A percentile compares a stretch with the other conserved stretches of the same genome.
phyloP scores from a whole-genome alignment of 345 rosid genomes.

The Turritis glabra region DNA sequence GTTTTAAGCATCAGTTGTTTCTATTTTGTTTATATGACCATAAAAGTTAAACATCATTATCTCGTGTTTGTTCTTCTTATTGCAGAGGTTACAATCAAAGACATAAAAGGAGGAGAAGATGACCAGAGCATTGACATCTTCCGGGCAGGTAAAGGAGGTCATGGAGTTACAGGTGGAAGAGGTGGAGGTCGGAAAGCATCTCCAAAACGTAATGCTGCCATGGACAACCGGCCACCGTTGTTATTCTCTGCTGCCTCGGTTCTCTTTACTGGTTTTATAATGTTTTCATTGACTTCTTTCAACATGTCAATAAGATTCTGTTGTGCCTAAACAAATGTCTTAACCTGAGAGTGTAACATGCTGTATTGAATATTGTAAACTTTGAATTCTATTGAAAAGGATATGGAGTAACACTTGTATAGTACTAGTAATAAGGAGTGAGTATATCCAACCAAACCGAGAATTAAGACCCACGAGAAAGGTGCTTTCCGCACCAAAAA shows the following conservation, averaged over 20 bases:
- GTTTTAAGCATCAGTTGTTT: background rate
- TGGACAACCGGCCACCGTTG: background rate
- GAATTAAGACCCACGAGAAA: background rate
- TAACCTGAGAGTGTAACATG: background rate
- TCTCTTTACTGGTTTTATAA: constrained; percentile 12
- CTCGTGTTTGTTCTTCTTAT: background rate
- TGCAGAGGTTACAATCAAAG: constrained; percentile 15
- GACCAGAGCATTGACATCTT: constrained; percentile 20
- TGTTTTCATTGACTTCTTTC: constrained; percentile 21
- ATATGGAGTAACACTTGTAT: background rate
- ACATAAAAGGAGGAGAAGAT: background rate
- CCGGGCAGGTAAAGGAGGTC: constrained; percentile 25
- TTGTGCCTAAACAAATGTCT: constrained; percentile 4
- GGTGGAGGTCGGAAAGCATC: constrained; percentile 35
- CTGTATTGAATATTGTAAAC: background rate
- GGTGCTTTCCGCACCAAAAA: background rate
- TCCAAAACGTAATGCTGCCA: constrained; percentile 33
- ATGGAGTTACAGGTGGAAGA: constrained; percentile 25
- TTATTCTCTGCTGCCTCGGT: constrained; percentile 25
- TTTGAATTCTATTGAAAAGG: background rate
- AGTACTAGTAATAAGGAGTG: background rate
- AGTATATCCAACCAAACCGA: background rate
- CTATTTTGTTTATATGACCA: background rate
- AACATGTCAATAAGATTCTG: background rate
- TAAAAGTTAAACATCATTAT: background rate